These are phyloP conservation scores for Lasiodiplodia gonubiensis DNA, from an alignment of 2,329 filamentous ascomycete genomes.

Conservation along the genomic window DNA sequence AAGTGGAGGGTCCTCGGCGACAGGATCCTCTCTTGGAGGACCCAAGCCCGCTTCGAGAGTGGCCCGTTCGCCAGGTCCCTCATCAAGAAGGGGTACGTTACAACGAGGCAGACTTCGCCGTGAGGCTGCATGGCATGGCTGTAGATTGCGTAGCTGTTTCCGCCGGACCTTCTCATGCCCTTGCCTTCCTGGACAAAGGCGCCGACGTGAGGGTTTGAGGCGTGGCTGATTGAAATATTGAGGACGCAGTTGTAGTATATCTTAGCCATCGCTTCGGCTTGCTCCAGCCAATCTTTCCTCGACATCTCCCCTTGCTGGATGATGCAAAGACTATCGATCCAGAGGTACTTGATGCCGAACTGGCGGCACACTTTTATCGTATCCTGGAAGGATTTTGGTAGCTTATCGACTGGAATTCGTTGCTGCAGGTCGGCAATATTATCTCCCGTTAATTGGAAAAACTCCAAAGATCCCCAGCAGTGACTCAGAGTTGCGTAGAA, in stretches of 20 bases:
- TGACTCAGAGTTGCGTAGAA: neutral
- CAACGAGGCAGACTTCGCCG: neutral
- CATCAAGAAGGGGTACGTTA: neutral
- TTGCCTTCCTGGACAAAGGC: neutral
- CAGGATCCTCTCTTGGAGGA: neutral
- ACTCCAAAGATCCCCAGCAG: neutral
- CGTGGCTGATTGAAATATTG: neutral
- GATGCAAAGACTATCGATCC: neutral
- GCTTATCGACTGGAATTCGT: neutral
- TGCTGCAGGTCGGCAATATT: neutral
- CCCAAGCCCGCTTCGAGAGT: neutral
- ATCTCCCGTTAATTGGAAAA: neutral
- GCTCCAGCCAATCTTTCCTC: neutral
- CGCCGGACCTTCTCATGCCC: neutral
- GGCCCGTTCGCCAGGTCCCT: neutral
- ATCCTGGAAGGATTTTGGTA: neutral
- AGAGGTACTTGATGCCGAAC: neutral
- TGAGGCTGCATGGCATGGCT: neutral
- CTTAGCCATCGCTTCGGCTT: neutral
- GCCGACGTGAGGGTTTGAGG: neutral
- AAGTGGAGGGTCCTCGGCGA: neutral
- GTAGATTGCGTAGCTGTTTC: no score
- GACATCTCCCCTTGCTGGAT: neutral
- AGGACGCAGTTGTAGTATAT: neutral
- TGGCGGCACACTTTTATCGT: neutral